Base-by-base conservation (phyloP, 140 eudicot genomes). In the Oenanthe javanica region DNA sequence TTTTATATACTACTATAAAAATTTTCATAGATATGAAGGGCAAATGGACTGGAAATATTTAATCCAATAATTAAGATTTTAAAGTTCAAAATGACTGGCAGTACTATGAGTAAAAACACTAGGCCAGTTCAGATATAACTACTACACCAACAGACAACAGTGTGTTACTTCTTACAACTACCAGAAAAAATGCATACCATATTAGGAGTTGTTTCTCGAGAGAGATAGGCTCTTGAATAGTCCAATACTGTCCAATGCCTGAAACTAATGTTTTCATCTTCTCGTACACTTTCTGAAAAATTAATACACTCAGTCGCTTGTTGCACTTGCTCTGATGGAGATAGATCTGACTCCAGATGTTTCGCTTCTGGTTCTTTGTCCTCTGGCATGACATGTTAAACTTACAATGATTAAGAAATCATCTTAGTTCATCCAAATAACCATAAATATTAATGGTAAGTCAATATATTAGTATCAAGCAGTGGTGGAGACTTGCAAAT, bases 241-340 rank as follows among this genome's bases (percentile, higher is more conserved):
- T 95, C 99, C 88, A 86, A 4, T 61, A 93, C 88, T 46, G 95
- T 93, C 99, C 98, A 91, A 70, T 93, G 86, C 7, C 77, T 84
- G 81, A 92, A 95, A 81, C 84, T 76, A 45, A 69, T 82, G 54
- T 86, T 78, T 54, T 89, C 79, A 85, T 70, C 84, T 67, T 43
- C 46, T 21, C 25, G 79, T 27, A 5, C 72, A 27, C 47, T 50
- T 45, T 81, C 85, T 72, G 84, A 75, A 46, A 76, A 9, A 63
- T 9, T 84, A 76, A 95, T 81, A 75, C 97, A 95, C 45, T 82
- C 86, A 52, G 84, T 72, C 18, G 94, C 97, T 21, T 89, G 86
- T 80, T 88, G 88, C 79, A 90, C 93, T 81, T 88, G 90, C 85
- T 87, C 83, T 40, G 86, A 47, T 49, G 96, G 91, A 12, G 90